Conservation (phyloP, 2,329 filamentous ascomycete genomes). For the Botrytis porri region DNA sequence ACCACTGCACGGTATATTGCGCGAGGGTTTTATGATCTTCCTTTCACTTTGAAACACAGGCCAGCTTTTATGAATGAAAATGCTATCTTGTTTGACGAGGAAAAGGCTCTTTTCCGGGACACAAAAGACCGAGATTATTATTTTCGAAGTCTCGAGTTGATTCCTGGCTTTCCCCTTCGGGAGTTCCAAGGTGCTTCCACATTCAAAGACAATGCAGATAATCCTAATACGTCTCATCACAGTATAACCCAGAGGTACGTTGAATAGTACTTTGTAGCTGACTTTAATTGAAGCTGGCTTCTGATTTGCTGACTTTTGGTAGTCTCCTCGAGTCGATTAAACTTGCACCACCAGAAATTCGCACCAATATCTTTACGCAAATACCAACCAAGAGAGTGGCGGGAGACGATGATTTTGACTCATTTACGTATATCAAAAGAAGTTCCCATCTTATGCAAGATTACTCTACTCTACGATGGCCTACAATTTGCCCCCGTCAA, state of each 20-base stretch:
- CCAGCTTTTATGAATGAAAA: neutral
- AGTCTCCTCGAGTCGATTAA: neutral
- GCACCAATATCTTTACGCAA: neutral
- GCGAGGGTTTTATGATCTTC: neutral
- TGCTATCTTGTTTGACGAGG: neutral
- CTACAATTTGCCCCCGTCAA: neutral
- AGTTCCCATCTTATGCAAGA: neutral
- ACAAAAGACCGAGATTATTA: neutral
- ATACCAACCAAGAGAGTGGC: neutral
- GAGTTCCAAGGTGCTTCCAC: neutral
- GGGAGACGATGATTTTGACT: neutral
- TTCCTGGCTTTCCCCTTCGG: neutral
- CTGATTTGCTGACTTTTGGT: neutral
- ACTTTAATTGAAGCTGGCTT: no score
- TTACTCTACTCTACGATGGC: neutral
- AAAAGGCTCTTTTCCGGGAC: neutral
- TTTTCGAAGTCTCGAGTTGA: neutral
- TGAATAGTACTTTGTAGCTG: no score
- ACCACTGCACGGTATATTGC: neutral
- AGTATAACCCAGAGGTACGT: neutral
- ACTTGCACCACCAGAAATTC: neutral
- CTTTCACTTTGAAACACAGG: neutral
- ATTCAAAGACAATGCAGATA: neutral
- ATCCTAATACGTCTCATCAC: neutral
- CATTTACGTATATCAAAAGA: neutral